A percentile compares a stretch with the other conserved stretches of the same genome.
Conservation (phyloP, 2,329 filamentous ascomycete species). For the Colletotrichum eremochloae region DNA sequence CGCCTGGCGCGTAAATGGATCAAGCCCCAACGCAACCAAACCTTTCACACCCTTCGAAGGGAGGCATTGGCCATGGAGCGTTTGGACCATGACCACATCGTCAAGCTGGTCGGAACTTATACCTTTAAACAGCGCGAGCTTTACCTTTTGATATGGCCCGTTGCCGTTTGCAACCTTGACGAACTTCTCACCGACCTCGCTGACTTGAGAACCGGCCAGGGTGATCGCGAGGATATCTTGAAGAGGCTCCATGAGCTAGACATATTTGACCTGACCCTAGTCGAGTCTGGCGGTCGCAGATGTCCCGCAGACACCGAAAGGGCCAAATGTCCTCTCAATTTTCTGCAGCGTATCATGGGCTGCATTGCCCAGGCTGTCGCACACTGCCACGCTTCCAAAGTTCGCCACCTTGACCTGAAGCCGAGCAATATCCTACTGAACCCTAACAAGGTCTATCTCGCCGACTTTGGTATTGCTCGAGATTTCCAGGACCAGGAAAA, state of each 20-base stretch:
- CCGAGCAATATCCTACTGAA: constrained; percentile 62
- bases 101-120: constrained; percentile 63
- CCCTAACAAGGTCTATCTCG: constrained; percentile 60
- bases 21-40: constrained; percentile 51
- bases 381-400: constrained; percentile 57
- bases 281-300: constrained; percentile 48
- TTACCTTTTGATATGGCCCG: constrained; percentile 62
- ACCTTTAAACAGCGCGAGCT: constrained; percentile 56
- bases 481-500: constrained; percentile 61
- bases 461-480: constrained; percentile 63
- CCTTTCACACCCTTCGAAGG: constrained; percentile 58
- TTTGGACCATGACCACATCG: constrained; percentile 62
- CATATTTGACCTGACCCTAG: constrained; percentile 53
- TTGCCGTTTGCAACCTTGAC: constrained; percentile 60
- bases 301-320: background rate
- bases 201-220: constrained; percentile 52
- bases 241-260: constrained; percentile 55
- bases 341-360: constrained; percentile 58
- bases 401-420: constrained; percentile 63
- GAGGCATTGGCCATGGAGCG: constrained; percentile 63
- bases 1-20: constrained; percentile 62
- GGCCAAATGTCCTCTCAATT: constrained; percentile 54
- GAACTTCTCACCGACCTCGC: constrained; percentile 60
- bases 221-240: constrained; percentile 57
- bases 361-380: constrained; percentile 60